A percentile compares a stretch with the other conserved stretches of the same genome.
These are phyloP conservation scores for Trypanosoma vivax DNA, from an alignment of 208 protist genomes.

Conservation along the genomic window DNA sequence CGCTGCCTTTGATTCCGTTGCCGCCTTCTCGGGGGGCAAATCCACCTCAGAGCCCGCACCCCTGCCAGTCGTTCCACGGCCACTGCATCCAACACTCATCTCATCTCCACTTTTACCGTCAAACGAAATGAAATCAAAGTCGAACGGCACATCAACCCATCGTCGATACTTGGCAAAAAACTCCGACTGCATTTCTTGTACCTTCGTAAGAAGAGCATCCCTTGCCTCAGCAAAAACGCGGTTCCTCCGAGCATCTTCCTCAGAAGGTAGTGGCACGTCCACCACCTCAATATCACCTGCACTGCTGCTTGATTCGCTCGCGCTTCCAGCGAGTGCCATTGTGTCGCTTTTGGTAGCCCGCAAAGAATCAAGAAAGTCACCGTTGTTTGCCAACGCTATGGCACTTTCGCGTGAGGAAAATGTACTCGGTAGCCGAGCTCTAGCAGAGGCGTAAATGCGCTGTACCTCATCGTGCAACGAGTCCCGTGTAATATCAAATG, in stretches of 20 bases:
- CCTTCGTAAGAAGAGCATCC: slow-evolving; percentile 61
- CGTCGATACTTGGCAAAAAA: slow-evolving; percentile 70
- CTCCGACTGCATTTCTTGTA: slow-evolving; percentile 70
- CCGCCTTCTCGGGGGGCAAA: not conserved
- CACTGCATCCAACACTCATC: not conserved
- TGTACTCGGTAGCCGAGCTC: slow-evolving; percentile 46
- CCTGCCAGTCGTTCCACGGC: no score
- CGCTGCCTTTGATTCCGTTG: not conserved
- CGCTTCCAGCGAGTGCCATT: no score
- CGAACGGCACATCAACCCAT: slow-evolving; percentile 77
- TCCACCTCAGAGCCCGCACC: not conserved
- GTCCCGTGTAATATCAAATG: slow-evolving; percentile 58
- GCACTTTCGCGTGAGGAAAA: not conserved
- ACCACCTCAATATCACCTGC: slow-evolving; percentile 16
- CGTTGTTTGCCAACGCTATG: not conserved
- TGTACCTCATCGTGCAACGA: slow-evolving; percentile 36
- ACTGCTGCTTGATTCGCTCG: slow-evolving; percentile 30
- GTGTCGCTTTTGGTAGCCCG: slow-evolving; percentile 4
- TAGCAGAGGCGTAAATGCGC: slow-evolving; percentile 45
- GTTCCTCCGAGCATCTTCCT: slow-evolving; percentile 40
- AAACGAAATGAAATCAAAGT: slow-evolving; percentile 28
- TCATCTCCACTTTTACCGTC: not conserved
- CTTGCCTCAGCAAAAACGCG: slow-evolving; percentile 38
- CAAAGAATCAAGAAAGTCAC: not conserved
- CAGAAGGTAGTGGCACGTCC: slow-evolving; percentile 42